Conservation (phyloP, 2,329 filamentous ascomycete genomes). For the Didymella sp. region DNA sequence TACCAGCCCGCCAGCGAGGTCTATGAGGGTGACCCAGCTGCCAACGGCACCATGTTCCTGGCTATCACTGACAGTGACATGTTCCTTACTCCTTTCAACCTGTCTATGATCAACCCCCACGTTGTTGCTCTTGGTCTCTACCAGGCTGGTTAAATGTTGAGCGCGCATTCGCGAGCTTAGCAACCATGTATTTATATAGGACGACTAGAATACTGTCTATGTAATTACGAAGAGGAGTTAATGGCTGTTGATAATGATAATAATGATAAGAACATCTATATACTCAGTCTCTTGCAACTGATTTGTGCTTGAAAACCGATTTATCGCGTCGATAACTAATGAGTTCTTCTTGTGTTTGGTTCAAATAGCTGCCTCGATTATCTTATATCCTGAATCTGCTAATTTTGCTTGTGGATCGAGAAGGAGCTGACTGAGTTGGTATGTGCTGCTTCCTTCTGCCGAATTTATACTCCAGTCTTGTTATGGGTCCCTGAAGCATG, state of each 20-base stretch:
- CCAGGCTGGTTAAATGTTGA: slow-evolving; percentile 70
- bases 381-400: no score
- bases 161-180: neutral
- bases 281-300: neutral
- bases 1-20: slow-evolving; percentile 75
- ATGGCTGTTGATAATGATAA: neutral
- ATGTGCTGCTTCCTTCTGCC: no score
- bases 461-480: no score
- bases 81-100: slow-evolving; percentile 77
- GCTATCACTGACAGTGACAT: slow-evolving; percentile 74
- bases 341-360: no score
- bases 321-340: no score
- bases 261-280: neutral
- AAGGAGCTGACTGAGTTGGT: no score
- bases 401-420: no score
- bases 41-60: slow-evolving; percentile 82
- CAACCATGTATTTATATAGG: neutral
- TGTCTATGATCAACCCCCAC: slow-evolving; percentile 76
- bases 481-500: no score
- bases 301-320: no score
- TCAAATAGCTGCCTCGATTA: no score
- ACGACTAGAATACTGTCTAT: neutral
- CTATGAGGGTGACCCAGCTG: slow-evolving; percentile 70
- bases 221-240: neutral
- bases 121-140: slow-evolving; percentile 78